Evolutionary conservation across 1,139 yeast genomes (phyloP).

Genomic region (Candida glucosophila): DNA sequence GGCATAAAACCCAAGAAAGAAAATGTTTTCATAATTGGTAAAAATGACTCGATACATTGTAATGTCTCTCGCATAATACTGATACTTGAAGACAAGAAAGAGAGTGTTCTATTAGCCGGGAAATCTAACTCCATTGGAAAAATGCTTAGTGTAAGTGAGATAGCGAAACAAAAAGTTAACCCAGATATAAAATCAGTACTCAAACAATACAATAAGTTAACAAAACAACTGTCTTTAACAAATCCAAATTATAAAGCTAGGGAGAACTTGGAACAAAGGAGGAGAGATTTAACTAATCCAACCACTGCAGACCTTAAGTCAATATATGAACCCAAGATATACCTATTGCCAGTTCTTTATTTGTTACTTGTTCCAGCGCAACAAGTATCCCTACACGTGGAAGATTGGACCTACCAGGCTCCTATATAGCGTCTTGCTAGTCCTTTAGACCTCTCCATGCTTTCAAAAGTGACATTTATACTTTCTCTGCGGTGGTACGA

Average conservation of each 20-base stretch:
- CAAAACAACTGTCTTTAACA: slow-evolving; percentile 1
- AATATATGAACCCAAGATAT: slow-evolving; percentile 12
- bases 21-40: slow-evolving; percentile 10
- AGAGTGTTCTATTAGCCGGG: slow-evolving; percentile 2
- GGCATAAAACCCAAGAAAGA: slow-evolving; percentile 1
- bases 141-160: slow-evolving; percentile 2
- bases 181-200: too few species aligned
- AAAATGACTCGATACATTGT: slow-evolving; percentile 19
- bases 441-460: too few species aligned
- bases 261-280: slow-evolving; percentile 1
- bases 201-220: slow-evolving; percentile 5
- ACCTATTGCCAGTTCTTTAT: slow-evolving; percentile 14
- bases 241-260: slow-evolving; percentile 2
- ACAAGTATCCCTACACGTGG: too few species aligned
- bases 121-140: slow-evolving; percentile 3
- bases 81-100: slow-evolving; percentile 1
- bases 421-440: too few species aligned
- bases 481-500: too few species aligned
- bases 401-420: too few species aligned
- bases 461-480: too few species aligned
- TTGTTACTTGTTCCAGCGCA: too few species aligned
- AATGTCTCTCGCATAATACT: slow-evolving; percentile 12
- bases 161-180: too few species aligned
- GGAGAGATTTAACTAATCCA: slow-evolving; percentile 1
- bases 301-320: slow-evolving; percentile 2